Evolutionary conservation across 306 rosid genomes (phyloP).

Genomic region (Rosa lucieae): DNA sequence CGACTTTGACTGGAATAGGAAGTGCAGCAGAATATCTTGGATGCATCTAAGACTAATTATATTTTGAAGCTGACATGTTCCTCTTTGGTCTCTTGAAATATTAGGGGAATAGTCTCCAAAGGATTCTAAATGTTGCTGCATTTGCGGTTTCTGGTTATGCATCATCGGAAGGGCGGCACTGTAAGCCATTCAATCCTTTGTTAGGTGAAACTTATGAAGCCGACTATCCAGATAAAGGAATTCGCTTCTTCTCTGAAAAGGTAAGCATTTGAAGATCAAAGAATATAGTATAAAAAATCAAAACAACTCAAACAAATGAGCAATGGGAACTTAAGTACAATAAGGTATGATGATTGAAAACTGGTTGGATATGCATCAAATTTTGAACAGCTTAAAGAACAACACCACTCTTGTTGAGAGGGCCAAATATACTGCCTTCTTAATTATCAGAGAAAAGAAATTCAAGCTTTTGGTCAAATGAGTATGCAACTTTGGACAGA

Average conservation of each 20-base stretch:
- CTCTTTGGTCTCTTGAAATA: constrained; percentile 20
- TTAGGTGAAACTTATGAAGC: constrained; percentile 99
- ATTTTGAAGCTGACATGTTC: constrained; percentile 19
- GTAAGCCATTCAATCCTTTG: constrained; percentile 97
- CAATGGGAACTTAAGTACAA: neutral
- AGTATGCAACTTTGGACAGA: neutral
- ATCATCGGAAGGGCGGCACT: constrained; percentile 91
- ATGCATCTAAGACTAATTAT: neutral
- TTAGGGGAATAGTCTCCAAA: constrained; percentile 88
- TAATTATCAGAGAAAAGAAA: neutral
- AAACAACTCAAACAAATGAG: neutral
- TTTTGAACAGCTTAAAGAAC: neutral
- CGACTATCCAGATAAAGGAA: constrained; percentile 84
- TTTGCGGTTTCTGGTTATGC: constrained; percentile 99
- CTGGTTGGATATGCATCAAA: neutral
- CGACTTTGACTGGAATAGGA: neutral
- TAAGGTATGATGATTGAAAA: neutral
- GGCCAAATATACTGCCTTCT: neutral
- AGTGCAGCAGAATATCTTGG: neutral
- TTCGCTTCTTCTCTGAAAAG: constrained; percentile 98
- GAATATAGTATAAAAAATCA: neutral
- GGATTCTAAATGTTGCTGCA: constrained; percentile 87
- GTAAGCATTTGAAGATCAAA: constrained; percentile 37
- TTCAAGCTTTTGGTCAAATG: neutral
- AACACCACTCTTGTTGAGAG: neutral